Base-by-base conservation (phyloP, 163 green algal species). In the Chloromonas sp. region DNA sequence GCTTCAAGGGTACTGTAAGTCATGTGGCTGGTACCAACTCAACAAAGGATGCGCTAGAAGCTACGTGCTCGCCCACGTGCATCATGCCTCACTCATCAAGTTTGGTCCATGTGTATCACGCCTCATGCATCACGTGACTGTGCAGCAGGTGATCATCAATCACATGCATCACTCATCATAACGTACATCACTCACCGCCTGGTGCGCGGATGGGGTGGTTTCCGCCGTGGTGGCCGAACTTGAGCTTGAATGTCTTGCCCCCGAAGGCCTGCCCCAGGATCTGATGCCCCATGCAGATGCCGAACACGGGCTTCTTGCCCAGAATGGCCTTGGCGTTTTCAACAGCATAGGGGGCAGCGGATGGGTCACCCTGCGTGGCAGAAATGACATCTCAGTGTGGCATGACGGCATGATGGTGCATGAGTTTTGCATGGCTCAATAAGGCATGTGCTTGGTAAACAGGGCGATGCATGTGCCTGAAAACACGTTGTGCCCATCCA, bases 281-380 rank as follows among this genome's bases (percentile, higher is more conserved):
- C 89, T 99, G 96, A 92, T 99, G 97, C 0, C 97, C 97, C 97
- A 99, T 99, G 95, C 97, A 99, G 90, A 99, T 99, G 87, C 97
- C 97, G 91, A 99, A 99, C 84, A 98, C 94, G 5, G 97, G 97
- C 91, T 98, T 96, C 93, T 98, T 94, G 81, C 97, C 97, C 80
- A 99, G 87, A 82, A 99, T 93, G 76, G 90, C 14, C 91, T 96
- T 96, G 5, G 95, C 94, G 86, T 96, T 98, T 14, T 98, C 94
- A 83, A 99, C 97, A 14, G 97, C 97, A 85, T 99, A 99, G 1
- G 97, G 97, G 58, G 98, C 96, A 0, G 97, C 97, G 11, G 93
- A 98, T 14, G 97, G 97, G 87, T 99, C 97, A 61, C 97, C 97
- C 91, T 98, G 90, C 66, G 14, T 66, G 14, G 57, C 60, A 83